phyloP scores from a whole-genome alignment of 345 rosid species.

The Eucalyptus sp. region DNA sequence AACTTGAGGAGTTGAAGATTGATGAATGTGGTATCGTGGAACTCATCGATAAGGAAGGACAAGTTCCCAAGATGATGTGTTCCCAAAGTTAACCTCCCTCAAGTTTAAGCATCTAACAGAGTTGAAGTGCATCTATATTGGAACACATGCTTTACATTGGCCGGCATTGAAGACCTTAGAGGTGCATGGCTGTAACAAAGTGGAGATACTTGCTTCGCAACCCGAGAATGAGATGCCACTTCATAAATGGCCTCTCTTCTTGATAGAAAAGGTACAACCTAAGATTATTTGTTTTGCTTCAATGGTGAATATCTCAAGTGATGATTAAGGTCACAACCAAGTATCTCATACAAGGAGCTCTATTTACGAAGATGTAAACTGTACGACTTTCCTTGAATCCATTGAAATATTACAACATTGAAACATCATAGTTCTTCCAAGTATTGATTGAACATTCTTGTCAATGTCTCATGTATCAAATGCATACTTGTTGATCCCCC shows the following conservation, averaged over 20 bases:
- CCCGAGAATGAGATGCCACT: too few relatives aligned
- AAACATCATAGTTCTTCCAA: too few relatives aligned
- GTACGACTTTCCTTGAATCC: too few relatives aligned
- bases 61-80: not conserved
- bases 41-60: not conserved
- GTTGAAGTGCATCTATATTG: not conserved
- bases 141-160: not conserved
- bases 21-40: too few relatives aligned
- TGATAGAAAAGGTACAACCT: not conserved
- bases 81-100: not conserved
- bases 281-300: not conserved
- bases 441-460: too few relatives aligned
- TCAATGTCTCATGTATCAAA: too few relatives aligned
- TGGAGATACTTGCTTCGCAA: not conserved
- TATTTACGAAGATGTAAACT: too few relatives aligned
- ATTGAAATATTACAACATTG: too few relatives aligned
- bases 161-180: not conserved
- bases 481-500: not conserved
- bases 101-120: too few relatives aligned
- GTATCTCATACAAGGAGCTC: rapidly evolving
- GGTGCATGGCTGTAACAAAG: not conserved
- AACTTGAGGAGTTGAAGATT: too few relatives aligned
- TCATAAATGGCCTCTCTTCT: not conserved
- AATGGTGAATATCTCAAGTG: not conserved
- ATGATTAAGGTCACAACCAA: too few relatives aligned